Conservation (phyloP, 345 rosid species). For the Ailanthus altissimus region DNA sequence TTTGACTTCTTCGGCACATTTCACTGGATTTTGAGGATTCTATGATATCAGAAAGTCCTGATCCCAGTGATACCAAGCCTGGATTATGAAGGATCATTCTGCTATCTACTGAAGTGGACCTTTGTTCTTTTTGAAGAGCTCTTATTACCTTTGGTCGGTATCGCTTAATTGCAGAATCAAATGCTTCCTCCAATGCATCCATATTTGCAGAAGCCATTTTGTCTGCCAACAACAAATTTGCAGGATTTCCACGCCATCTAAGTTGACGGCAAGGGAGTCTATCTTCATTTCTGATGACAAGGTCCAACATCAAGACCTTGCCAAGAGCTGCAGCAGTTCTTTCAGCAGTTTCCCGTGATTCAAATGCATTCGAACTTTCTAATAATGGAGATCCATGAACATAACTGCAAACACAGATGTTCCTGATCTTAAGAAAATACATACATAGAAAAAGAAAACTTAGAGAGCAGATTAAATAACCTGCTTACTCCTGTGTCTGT, state of each 20-base stretch:
- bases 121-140: slow-evolving; percentile 82
- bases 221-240: slow-evolving; percentile 85
- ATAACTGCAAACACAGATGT: slow-evolving; percentile 56
- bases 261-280: slow-evolving; percentile 92
- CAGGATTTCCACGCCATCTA: slow-evolving; percentile 97
- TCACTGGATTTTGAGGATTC: slow-evolving; percentile 65
- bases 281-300: slow-evolving; percentile 95
- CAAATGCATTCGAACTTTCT: slow-evolving; percentile 80
- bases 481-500: not conserved
- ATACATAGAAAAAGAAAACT: slow-evolving; percentile 1
- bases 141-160: slow-evolving; percentile 73
- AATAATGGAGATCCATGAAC: slow-evolving; percentile 93
- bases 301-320: slow-evolving; percentile 86
- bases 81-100: slow-evolving; percentile 51
- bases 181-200: slow-evolving; percentile 64
- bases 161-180: slow-evolving; percentile 74
- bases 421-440: slow-evolving; percentile 22
- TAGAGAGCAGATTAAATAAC: not conserved
- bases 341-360: slow-evolving; percentile 64
- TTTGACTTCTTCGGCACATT: slow-evolving; percentile 48
- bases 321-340: slow-evolving; percentile 88
- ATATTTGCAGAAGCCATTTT: slow-evolving; percentile 44
- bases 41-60: slow-evolving; percentile 67
- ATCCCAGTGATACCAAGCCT: slow-evolving; percentile 48
- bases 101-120: slow-evolving; percentile 81